A percentile compares a stretch with the other conserved stretches of the same genome.
Evolutionary conservation across 345 rosid genomes (phyloP).

Genomic region (Ricinus communis): DNA sequence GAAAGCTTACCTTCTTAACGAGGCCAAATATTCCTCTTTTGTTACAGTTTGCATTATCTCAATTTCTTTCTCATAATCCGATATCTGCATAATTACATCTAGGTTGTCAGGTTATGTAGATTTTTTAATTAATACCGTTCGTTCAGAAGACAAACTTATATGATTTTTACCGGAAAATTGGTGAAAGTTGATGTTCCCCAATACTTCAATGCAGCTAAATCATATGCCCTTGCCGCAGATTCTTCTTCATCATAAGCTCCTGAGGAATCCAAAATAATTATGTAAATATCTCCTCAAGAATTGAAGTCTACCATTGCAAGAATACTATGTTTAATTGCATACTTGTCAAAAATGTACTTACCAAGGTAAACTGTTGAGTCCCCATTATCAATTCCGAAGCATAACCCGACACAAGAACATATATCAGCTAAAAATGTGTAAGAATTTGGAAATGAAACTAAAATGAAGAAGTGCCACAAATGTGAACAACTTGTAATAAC

Average conservation of each 20-base stretch:
- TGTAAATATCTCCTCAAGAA: slow-evolving; percentile 12
- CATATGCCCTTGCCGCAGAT: slow-evolving; percentile 72
- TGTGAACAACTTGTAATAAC: no score
- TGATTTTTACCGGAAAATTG: slow-evolving; percentile 48
- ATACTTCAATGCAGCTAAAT: slow-evolving; percentile 65
- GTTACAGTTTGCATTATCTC: slow-evolving; percentile 57
- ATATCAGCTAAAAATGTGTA: neutral
- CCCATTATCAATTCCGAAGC: slow-evolving; percentile 14
- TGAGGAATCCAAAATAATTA: slow-evolving; percentile 15
- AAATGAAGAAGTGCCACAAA: neutral
- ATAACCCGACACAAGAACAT: slow-evolving; percentile 18
- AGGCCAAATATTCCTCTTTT: slow-evolving; percentile 65
- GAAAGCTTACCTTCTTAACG: slow-evolving; percentile 53
- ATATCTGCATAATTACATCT: slow-evolving; percentile 31
- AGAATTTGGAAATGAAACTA: neutral
- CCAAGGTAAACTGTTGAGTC: slow-evolving; percentile 58
- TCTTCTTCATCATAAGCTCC: slow-evolving; percentile 77
- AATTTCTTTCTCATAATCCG: slow-evolving; percentile 57
- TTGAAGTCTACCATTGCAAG: no score
- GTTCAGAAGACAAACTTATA: no score
- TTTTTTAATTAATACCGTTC: neutral
- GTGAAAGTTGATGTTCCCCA: slow-evolving; percentile 67
- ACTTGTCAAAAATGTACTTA: slow-evolving; percentile 19
- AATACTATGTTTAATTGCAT: no score
- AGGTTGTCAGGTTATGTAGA: slow-evolving; percentile 1